Evolutionary conservation across 164 flowering plant species (phyloP).

Genomic region (Macadamia integrifolia): DNA sequence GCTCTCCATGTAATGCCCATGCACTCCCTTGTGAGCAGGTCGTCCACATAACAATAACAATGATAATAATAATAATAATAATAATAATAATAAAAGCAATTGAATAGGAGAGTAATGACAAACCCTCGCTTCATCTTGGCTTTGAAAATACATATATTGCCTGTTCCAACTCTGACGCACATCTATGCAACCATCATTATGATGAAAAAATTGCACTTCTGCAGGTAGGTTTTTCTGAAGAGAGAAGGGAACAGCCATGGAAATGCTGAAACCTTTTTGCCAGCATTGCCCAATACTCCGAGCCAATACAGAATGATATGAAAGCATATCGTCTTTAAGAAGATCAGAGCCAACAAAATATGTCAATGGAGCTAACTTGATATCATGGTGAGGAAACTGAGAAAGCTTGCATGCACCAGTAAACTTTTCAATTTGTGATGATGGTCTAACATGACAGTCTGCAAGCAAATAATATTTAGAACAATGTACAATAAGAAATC

Average conservation of each 20-base stretch:
- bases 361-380: slow-evolving; percentile 33
- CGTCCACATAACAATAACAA: no score
- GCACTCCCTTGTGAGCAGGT: no score
- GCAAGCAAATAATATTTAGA: slow-evolving; percentile 15
- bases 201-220: slow-evolving; percentile 35
- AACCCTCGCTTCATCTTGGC: slow-evolving; percentile 48
- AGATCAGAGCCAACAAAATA: slow-evolving; percentile 50
- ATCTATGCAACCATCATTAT: slow-evolving; percentile 39
- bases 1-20: no score
- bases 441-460: slow-evolving; percentile 29
- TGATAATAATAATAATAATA: not conserved
- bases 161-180: slow-evolving; percentile 40
- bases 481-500: slow-evolving; percentile 3
- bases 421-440: slow-evolving; percentile 10
- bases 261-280: slow-evolving; percentile 43
- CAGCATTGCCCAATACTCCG: slow-evolving; percentile 33
- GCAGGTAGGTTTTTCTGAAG: slow-evolving; percentile 28
- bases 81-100: not conserved
- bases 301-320: slow-evolving; percentile 33
- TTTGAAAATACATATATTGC: slow-evolving; percentile 40
- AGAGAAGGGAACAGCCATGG: slow-evolving; percentile 40
- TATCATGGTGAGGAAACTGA: slow-evolving; percentile 13
- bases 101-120: slow-evolving; percentile 23
- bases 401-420: slow-evolving; percentile 13
- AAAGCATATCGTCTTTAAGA: slow-evolving; percentile 35